A percentile compares a stretch with the other conserved stretches of the same genome.
Evolutionary conservation across 495 filamentous ascomycete species (phyloP).

Genomic region (Mytilinidion resinicola): DNA sequence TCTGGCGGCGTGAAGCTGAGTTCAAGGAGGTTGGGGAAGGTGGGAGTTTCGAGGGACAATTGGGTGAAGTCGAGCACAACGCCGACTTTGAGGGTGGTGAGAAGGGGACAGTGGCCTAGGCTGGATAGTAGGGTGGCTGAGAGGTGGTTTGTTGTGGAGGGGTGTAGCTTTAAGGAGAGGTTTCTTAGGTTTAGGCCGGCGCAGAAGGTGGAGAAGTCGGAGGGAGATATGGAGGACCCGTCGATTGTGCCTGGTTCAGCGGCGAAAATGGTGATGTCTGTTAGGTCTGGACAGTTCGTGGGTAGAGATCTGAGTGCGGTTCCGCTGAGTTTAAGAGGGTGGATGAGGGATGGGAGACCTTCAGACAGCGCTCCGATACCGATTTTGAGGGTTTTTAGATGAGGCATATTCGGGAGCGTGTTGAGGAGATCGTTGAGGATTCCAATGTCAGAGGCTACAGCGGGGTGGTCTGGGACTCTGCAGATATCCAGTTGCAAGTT

Average conservation of each 20-base stretch:
- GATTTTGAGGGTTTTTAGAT: constrained; percentile 12
- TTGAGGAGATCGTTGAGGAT: constrained; percentile 12
- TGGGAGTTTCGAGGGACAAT: background rate
- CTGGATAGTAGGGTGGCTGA: constrained; percentile 10
- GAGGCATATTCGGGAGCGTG: constrained; percentile 2
- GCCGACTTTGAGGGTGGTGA: background rate
- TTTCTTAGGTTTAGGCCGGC: background rate
- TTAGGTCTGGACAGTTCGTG: constrained; percentile 3
- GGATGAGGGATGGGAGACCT: constrained; percentile 7
- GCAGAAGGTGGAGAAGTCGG: constrained; percentile 18
- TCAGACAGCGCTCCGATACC: constrained; percentile 10
- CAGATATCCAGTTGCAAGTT: constrained; percentile 17
- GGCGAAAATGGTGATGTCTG: constrained; percentile 16
- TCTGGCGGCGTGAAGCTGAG: background rate
- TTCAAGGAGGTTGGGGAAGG: background rate
- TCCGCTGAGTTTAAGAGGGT: constrained; percentile 7
- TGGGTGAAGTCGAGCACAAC: background rate
- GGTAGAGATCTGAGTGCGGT: constrained; percentile 2
- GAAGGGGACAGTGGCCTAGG: background rate
- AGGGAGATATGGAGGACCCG: constrained; percentile 9
- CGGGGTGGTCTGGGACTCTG: constrained; percentile 9
- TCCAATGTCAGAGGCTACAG: background rate
- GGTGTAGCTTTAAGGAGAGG: constrained; percentile 18
- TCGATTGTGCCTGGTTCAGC: constrained; percentile 16
- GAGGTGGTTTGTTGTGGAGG: constrained; percentile 2